A percentile compares a stretch with the other conserved stretches of the same genome.
phyloP scores from a whole-genome alignment of 192 early-diverging fungal species.

The Spinellus fusiger region DNA sequence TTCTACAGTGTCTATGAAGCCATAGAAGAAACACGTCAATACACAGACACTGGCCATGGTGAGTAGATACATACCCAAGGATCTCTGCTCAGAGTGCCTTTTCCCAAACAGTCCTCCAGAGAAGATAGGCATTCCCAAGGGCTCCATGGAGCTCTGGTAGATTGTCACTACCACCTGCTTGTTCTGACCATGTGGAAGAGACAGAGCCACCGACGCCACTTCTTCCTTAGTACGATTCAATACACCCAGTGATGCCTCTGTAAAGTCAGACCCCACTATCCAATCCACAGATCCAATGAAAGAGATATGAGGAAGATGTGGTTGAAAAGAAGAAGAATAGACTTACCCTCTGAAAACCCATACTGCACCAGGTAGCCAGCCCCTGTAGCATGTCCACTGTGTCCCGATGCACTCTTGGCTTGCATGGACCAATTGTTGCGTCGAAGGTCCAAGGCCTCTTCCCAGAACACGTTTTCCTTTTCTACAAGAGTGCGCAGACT shows the following conservation, averaged over 20 bases:
- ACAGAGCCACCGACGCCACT: conserved; percentile 4
- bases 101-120: conserved; percentile 10
- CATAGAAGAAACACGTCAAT: background rate
- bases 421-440: conserved; percentile 31
- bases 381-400: background rate
- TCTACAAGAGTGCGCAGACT: conserved; percentile 16
- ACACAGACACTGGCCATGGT: too few relatives aligned
- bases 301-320: background rate
- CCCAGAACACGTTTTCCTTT: conserved; percentile 33
- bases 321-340: background rate
- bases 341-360: conserved; percentile 32
- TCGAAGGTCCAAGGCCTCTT: conserved; percentile 29
- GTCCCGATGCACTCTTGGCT: conserved; percentile 4
- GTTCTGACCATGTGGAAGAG: conserved; percentile 21
- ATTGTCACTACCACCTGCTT: conserved; percentile 7
- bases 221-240: conserved; percentile 13
- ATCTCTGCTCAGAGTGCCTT: too few relatives aligned
- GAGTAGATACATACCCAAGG: too few relatives aligned
- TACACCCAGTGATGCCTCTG: conserved; percentile 25
- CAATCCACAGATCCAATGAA: background rate
- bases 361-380: conserved; percentile 26
- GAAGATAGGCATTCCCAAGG: background rate
- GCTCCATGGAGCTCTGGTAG: conserved; percentile 3
- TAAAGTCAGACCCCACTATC: conserved; percentile 31
- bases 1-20: background rate